These are phyloP conservation scores for Xylariaceae sp. DNA, from an alignment of 2,329 filamentous ascomycete genomes.

Conservation along the genomic window DNA sequence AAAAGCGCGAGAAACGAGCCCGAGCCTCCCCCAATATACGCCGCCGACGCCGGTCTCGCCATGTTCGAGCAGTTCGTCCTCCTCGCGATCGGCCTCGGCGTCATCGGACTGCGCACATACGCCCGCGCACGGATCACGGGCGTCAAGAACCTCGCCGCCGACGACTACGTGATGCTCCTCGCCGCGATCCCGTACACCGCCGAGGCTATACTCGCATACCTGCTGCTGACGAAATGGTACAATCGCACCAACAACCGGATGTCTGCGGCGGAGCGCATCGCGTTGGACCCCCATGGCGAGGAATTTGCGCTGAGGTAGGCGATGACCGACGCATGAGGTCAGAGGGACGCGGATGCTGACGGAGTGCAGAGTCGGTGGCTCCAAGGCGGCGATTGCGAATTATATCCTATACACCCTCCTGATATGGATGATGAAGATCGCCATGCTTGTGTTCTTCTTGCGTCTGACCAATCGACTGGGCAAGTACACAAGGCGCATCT, in stretches of 20 bases:
- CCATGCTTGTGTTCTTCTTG: conserved; percentile 53
- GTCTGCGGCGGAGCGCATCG: conserved; percentile 31
- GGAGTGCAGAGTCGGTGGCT: conserved; percentile 42
- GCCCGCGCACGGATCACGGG: conserved; percentile 46
- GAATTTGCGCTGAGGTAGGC: conserved; percentile 39
- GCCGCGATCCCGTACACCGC: conserved; percentile 40
- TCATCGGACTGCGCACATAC: conserved; percentile 47
- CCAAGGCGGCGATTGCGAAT: conserved; percentile 52
- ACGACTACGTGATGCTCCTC: conserved; percentile 57
- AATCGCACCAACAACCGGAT: conserved; percentile 26
- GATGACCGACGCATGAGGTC: too few relatives aligned
- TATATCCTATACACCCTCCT: conserved; percentile 52
- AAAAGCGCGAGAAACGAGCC: too few relatives aligned
- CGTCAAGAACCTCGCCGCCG: conserved; percentile 44
- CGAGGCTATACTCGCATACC: conserved; percentile 48
- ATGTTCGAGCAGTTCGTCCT: conserved; percentile 35
- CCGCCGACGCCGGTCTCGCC: too few relatives aligned
- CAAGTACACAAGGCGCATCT: conserved; percentile 19
- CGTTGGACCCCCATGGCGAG: conserved; percentile 36
- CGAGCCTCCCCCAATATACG: too few relatives aligned
- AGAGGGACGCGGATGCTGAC: too few relatives aligned
- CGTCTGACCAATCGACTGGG: conserved; percentile 43
- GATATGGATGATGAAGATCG: conserved; percentile 52
- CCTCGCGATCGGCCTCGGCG: conserved; percentile 42
- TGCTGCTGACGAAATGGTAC: conserved; percentile 41